Evolutionary conservation across 305 asterid species (phyloP).

Genomic region (Salvia sclarea): DNA sequence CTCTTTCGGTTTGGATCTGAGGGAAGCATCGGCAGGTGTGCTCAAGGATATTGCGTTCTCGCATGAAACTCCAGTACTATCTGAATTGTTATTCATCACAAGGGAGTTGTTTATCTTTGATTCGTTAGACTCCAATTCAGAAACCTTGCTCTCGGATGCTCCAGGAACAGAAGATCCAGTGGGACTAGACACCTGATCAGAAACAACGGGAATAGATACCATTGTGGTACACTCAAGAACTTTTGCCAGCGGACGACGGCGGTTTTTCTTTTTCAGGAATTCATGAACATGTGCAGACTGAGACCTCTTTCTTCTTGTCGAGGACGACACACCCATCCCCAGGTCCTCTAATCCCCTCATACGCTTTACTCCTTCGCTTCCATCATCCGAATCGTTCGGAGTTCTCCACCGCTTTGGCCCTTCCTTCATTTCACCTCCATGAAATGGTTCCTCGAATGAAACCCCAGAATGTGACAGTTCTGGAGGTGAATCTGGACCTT

Average conservation of each 20-base stretch:
- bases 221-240: slow-evolving; percentile 61
- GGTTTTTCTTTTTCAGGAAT: slow-evolving; percentile 57
- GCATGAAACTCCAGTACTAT: slow-evolving; percentile 52
- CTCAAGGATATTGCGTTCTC: slow-evolving; percentile 44
- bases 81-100: slow-evolving; percentile 45
- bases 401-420: slow-evolving; percentile 45
- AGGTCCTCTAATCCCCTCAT: slow-evolving; percentile 78
- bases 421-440: slow-evolving; percentile 37
- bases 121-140: slow-evolving; percentile 49
- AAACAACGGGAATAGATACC: slow-evolving; percentile 59
- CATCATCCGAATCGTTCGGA: slow-evolving; percentile 75
- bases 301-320: slow-evolving; percentile 63
- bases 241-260: slow-evolving; percentile 63
- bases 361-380: slow-evolving; percentile 63
- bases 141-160: slow-evolving; percentile 49
- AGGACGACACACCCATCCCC: slow-evolving; percentile 49
- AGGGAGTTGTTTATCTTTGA: slow-evolving; percentile 38
- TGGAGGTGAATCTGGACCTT: slow-evolving; percentile 50
- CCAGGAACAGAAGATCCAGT: slow-evolving; percentile 44
- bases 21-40: slow-evolving; percentile 42
- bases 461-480: slow-evolving; percentile 65
- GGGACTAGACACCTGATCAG: slow-evolving; percentile 53
- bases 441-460: slow-evolving; percentile 58
- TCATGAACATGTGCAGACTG: slow-evolving; percentile 56
- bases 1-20: slow-evolving; percentile 48